Base-by-base conservation (phyloP, 345 rosid genomes). In the Punica granatum region DNA sequence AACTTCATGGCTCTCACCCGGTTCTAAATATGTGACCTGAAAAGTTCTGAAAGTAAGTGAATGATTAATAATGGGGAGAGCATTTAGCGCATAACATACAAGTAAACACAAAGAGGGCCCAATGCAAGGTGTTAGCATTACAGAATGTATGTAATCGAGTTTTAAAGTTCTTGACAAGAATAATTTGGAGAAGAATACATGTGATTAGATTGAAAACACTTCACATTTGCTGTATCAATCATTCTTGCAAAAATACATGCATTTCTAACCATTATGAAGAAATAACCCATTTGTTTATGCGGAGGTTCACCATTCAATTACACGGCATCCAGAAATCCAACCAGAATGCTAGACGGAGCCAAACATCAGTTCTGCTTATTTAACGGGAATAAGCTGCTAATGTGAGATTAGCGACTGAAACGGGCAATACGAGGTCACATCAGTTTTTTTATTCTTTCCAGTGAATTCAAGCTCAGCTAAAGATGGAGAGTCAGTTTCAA, bases 11-110 rank as follows among this genome's bases (percentile, higher is more conserved):
- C 80, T 79, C 51, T 89, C 76, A 65, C 91, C 90, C 31, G 97
- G 97, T 78, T 89, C 97, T 41, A 90, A 68, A 77, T 89, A 93
- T 2, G 81, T 83, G 32, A 87, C 89, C 97, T 93, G 86, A 53
- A 81, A 72, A 61, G 64, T 67, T 75, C 72, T 62, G 63, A 73
- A 69, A 63, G 72, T 71, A 71, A 61, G 67, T 73, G 44, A 30
- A 72, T 62, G 67, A 65, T 73, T 67, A 63, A 46, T 79, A 63
- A 15, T 18, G 66, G 41, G 34, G 63, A 48, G 43, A 59, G 26
- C 51, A 41, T n/a, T 19, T 18, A 64, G 60, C 37, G 23, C 51
- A 58, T 11, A 34, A 9, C 34, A 66, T 7, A 64, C 16, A 34
- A 11, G 41, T n/a, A 56, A 32, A 63, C 30, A 34, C 23, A 41